phyloP scores from a whole-genome alignment of 805 yeast species.

The Candida awuae region DNA sequence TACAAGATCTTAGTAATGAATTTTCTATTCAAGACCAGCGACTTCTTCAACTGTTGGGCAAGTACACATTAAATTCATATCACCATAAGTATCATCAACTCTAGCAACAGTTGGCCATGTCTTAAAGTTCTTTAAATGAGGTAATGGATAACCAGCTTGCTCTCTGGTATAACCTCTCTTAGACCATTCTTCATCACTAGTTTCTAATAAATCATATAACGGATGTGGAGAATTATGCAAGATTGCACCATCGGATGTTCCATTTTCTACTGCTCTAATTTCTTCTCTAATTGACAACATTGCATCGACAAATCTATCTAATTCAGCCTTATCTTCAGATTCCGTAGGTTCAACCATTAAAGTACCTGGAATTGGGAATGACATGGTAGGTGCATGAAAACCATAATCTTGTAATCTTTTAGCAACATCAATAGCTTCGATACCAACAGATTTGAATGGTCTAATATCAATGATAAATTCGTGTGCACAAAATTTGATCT shows the following conservation, averaged over 20 bases:
- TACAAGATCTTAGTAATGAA: not conserved
- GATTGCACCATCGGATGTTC: constrained; percentile 57
- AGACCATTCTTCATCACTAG: constrained; percentile 63
- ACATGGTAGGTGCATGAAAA: constrained; percentile 98
- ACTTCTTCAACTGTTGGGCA: constrained; percentile 82
- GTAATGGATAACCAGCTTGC: constrained; percentile 86
- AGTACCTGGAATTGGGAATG: constrained; percentile 97
- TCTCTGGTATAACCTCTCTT: constrained; percentile 84
- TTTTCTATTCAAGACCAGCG: constrained; percentile 27
- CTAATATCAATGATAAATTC: constrained; percentile 92
- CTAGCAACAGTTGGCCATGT: constrained; percentile 96
- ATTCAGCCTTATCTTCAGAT: constrained; percentile 79
- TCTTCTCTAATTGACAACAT: constrained; percentile 77
- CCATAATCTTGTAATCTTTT: constrained; percentile 97
- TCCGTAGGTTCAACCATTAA: constrained; percentile 98
- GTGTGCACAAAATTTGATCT: constrained; percentile 80
- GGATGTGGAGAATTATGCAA: constrained; percentile 92
- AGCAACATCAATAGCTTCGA: constrained; percentile 95
- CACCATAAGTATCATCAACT: constrained; percentile 92
- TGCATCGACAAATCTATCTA: constrained; percentile 85
- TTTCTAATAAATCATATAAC: constrained; percentile 61
- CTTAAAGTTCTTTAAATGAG: constrained; percentile 63
- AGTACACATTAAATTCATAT: constrained; percentile 83
- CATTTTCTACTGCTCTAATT: constrained; percentile 62
- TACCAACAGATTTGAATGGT: constrained; percentile 67